A percentile compares a stretch with the other conserved stretches of the same genome.
Conservation (phyloP, 2,329 filamentous ascomycete genomes). For the Trichoderma breve region DNA sequence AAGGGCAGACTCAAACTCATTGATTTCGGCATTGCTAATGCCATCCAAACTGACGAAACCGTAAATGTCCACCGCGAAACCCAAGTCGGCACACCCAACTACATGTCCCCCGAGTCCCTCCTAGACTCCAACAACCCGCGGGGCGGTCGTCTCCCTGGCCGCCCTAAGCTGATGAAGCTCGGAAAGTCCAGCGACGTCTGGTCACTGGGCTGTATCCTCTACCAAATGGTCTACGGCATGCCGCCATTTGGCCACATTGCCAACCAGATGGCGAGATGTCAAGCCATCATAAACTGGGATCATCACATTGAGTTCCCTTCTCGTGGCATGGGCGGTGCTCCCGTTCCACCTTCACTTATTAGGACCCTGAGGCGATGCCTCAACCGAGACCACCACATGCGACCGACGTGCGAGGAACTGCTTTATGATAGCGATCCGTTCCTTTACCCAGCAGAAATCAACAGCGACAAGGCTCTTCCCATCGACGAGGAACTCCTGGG, state of each 20-base stretch:
- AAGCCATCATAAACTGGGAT: slow-evolving; percentile 79
- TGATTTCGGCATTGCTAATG: slow-evolving; percentile 97
- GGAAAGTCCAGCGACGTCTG: slow-evolving; percentile 96
- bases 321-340: slow-evolving; percentile 63
- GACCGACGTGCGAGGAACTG: slow-evolving; percentile 63
- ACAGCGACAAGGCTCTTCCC: slow-evolving; percentile 52
- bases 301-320: slow-evolving; percentile 71
- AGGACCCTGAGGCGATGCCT: slow-evolving; percentile 63
- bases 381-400: slow-evolving; percentile 58
- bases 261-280: slow-evolving; percentile 81
- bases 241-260: slow-evolving; percentile 90
- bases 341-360: slow-evolving; percentile 58
- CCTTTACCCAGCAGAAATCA: slow-evolving; percentile 59
- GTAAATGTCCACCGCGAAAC: slow-evolving; percentile 96
- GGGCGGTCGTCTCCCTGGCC: slow-evolving; percentile 42
- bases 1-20: slow-evolving; percentile 91
- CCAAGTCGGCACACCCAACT: slow-evolving; percentile 94
- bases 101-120: slow-evolving; percentile 95
- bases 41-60: slow-evolving; percentile 91
- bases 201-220: slow-evolving; percentile 94
- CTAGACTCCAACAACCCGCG: slow-evolving; percentile 75
- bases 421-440: slow-evolving; percentile 60
- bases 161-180: slow-evolving; percentile 83
- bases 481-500: slow-evolving; percentile 62
- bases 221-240: slow-evolving; percentile 98